Base-by-base conservation (phyloP, 768 basidiomycete genomes). In the Tricholoma furcatifolium region DNA sequence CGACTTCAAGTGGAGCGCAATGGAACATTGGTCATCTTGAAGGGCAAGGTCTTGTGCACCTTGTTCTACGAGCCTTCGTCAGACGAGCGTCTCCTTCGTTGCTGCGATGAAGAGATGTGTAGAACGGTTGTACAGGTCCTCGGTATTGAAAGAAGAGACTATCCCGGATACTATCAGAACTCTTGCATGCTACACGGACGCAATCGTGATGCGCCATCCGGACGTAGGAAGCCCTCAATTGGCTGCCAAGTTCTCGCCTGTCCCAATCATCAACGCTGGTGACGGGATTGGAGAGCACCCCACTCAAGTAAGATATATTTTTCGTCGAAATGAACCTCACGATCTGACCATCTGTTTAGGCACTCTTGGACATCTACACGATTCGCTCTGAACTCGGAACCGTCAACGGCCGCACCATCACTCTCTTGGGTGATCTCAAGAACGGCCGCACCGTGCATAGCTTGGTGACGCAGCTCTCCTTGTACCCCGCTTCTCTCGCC, bases 241-340 rank as follows among this genome's bases (percentile, higher is more conserved):
- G 27, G 97, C 94, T n/a, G 96, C 97, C 20, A 97, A 97, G 68
- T 93, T 83, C 71, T 96, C 93, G 2, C 90, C 96, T 3, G 89
- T 99, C 1, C 97, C 97, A 0, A 84, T 99, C 63, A 76, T 99
- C 70, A 99, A 98, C 65, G 96, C 93, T 46, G 97, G 97, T 23
- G 97, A 99, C 64, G 97, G 97, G n/a, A 82, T 91, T 45, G 97
- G 97, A 49, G 97, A 99, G 70, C 97, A 99, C 66, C 97, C 96
- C 3, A 96, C 93, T 7, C 93, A 95, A 78, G 91, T 86, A 65
- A 47, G 79, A 59, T n/a, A 32, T 21, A 36, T n/a, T 36, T 43
- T n/a, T 30, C 6, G 46, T 50, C 2, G 42, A n/a, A n/a, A n/a
- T 48, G 52, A 43, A 30, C 46, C 1, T 21, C 50, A 3, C 35